Conservation (phyloP, 257 asterid species). For the Anisodus acutangulus region DNA sequence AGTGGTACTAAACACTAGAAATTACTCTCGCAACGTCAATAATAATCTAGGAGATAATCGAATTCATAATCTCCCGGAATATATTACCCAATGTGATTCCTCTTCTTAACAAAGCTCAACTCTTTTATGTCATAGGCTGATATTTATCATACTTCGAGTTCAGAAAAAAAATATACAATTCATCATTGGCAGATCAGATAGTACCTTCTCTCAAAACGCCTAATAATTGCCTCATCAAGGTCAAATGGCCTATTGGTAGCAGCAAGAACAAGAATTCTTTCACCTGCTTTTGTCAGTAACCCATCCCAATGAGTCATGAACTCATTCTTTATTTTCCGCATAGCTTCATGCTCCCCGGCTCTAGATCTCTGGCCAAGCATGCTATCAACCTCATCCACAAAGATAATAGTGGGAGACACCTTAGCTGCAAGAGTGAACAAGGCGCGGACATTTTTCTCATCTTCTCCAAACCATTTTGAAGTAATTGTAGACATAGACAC, state of each 20-base stretch:
- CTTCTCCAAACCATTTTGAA: slow-evolving; percentile 96
- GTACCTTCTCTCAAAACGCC: slow-evolving; percentile 92
- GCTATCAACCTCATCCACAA: slow-evolving; percentile 93
- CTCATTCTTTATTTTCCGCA: slow-evolving; percentile 88
- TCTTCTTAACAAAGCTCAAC: background rate
- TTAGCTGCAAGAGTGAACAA: slow-evolving; percentile 83
- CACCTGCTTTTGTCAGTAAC: slow-evolving; percentile 68
- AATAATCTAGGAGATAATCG: background rate
- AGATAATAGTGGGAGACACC: slow-evolving; percentile 88
- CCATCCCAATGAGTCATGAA: slow-evolving; percentile 97
- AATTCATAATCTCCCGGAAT: background rate
- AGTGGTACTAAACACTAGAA: background rate
- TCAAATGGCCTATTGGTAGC: slow-evolving; percentile 94
- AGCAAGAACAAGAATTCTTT: slow-evolving; percentile 83
- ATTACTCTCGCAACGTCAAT: background rate
- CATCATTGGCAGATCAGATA: background rate
- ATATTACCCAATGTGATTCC: background rate
- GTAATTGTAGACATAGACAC: slow-evolving; percentile 83
- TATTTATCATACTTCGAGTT: background rate
- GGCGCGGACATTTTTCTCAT: slow-evolving; percentile 86
- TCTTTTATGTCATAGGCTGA: background rate
- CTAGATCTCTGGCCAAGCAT: slow-evolving; percentile 84
- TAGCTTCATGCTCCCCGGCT: slow-evolving; percentile 89
- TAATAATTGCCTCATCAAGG: slow-evolving; percentile 88
- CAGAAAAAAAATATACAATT: background rate